Percentiles rank a stretch among this genome's conserved stretches.
Evolutionary conservation across 1,139 yeast genomes (phyloP).

Genomic region (Suhomyces wounanorum): DNA sequence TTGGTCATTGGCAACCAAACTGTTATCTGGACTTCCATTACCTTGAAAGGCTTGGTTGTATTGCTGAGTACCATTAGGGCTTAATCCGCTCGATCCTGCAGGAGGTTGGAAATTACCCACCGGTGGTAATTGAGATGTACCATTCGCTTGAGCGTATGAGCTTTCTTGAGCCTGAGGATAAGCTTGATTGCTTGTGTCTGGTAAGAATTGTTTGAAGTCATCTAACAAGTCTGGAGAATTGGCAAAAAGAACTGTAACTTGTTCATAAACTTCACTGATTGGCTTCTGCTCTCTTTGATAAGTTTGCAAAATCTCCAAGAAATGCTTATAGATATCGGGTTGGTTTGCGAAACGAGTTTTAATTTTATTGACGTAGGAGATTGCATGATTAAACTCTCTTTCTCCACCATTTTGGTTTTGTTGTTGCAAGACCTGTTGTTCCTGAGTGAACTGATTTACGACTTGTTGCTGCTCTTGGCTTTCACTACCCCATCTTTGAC

Average conservation of each 20-base stretch:
- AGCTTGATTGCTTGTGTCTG: constrained; percentile 68
- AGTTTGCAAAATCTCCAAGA: constrained; percentile 91
- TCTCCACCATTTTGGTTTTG: constrained; percentile 49
- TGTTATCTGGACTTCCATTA: constrained; percentile 10
- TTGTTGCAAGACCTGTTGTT: constrained; percentile 34
- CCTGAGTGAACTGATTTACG: constrained; percentile 22
- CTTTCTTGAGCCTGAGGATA: constrained; percentile 21
- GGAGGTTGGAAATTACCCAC: constrained; percentile 95
- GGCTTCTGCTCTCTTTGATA: constrained; percentile 96
- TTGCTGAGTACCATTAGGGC: constrained; percentile 25
- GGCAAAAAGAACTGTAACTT: constrained; percentile 83
- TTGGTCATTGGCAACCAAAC: constrained; percentile 15
- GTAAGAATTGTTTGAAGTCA: constrained; percentile 93
- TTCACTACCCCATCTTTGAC: constrained; percentile 31
- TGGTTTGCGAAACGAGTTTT: constrained; percentile 91
- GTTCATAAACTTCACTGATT: constrained; percentile 90
- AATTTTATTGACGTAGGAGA: constrained; percentile 91
- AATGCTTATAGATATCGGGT: constrained; percentile 94
- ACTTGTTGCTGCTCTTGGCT: constrained; percentile 21
- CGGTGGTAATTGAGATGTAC: constrained; percentile 75
- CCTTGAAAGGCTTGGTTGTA: constrained; percentile 13
- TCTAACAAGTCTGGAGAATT: constrained; percentile 93
- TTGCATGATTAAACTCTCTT: constrained; percentile 95
- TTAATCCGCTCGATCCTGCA: constrained; percentile 38
- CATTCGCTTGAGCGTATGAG: constrained; percentile 26